phyloP scores from a whole-genome alignment of 371 early-diverging fungal species.

The Mucor indicus region DNA sequence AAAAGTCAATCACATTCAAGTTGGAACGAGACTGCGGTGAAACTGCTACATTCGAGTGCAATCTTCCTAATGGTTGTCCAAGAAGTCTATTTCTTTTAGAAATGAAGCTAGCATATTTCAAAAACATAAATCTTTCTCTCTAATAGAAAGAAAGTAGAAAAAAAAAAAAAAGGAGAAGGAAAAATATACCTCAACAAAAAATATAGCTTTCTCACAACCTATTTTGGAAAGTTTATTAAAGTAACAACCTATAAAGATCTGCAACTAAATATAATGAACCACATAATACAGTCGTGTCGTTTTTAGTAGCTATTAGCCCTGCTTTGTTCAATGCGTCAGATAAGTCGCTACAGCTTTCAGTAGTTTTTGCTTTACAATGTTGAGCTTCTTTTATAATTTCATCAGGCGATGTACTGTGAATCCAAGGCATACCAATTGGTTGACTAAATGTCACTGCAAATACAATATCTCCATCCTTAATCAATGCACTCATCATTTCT shows the following conservation, averaged over 20 bases:
- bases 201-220: too few relatives aligned
- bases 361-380: constrained; percentile 9
- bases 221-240: not conserved
- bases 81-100: too few relatives aligned
- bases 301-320: constrained; percentile 5
- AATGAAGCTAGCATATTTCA: too few relatives aligned
- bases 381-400: constrained; percentile 25
- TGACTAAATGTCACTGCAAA: constrained; percentile 68
- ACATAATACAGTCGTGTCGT: constrained; percentile 64
- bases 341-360: constrained; percentile 14
- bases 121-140: too few relatives aligned
- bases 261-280: constrained; percentile 88
- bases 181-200: too few relatives aligned
- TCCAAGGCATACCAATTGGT: constrained; percentile 90
- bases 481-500: constrained; percentile 53
- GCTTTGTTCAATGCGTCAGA: constrained; percentile 22
- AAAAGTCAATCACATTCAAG: constrained; percentile 45
- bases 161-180: too few relatives aligned
- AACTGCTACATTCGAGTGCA: too few relatives aligned
- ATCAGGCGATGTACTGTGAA: constrained; percentile 45
- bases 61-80: too few relatives aligned
- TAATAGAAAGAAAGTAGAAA: too few relatives aligned
- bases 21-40: constrained; percentile 27
- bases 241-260: constrained; percentile 56
- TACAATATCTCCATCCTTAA: constrained; percentile 57